Percentiles rank a stretch among this genome's conserved stretches.
These are phyloP conservation scores for Guyanaporus albipodus DNA, from an alignment of 768 basidiomycete species.

Conservation along the genomic window DNA sequence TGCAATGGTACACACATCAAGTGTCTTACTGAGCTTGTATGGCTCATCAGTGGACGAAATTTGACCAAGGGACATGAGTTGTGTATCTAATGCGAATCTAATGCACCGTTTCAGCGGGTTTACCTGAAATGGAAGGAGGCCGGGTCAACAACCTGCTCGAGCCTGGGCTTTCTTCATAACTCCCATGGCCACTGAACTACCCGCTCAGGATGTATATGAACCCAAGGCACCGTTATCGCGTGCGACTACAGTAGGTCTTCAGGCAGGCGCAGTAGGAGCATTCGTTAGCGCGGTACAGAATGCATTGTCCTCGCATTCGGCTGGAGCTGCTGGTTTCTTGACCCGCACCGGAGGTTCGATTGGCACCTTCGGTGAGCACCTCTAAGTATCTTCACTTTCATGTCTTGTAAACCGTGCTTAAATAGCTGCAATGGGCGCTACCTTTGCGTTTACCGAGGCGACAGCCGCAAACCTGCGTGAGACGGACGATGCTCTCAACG, in stretches of 20 bases:
- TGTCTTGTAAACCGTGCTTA: conserved; percentile 5
- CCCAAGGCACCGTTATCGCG: conserved; percentile 54
- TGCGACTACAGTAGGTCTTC: conserved; percentile 56
- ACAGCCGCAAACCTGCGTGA: conserved; percentile 76
- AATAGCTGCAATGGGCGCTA: conserved; percentile 83
- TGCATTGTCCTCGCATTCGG: conserved; percentile 70
- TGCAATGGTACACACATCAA: conserved; percentile 35
- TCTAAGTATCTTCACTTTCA: background rate
- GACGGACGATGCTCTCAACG: conserved; percentile 77
- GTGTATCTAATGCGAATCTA: too few species aligned
- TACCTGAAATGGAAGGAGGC: conserved; percentile 22
- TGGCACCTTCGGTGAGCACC: conserved; percentile 78
- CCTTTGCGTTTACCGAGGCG: conserved; percentile 81
- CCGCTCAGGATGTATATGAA: conserved; percentile 33
- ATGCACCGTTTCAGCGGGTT: too few species aligned
- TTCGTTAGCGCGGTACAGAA: conserved; percentile 76
- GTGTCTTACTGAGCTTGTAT: conserved; percentile 40
- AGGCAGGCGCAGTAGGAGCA: conserved; percentile 61
- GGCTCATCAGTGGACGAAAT: too few species aligned
- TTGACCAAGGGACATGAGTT: too few species aligned
- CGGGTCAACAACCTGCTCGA: background rate
- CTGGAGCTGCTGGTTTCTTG: conserved; percentile 81
- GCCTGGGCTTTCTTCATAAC: conserved; percentile 7
- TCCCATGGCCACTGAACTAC: conserved; percentile 22
- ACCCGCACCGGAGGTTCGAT: conserved; percentile 87